Conservation (phyloP, 2,329 filamentous ascomycete species). For the Ophiocordyceps australis region DNA sequence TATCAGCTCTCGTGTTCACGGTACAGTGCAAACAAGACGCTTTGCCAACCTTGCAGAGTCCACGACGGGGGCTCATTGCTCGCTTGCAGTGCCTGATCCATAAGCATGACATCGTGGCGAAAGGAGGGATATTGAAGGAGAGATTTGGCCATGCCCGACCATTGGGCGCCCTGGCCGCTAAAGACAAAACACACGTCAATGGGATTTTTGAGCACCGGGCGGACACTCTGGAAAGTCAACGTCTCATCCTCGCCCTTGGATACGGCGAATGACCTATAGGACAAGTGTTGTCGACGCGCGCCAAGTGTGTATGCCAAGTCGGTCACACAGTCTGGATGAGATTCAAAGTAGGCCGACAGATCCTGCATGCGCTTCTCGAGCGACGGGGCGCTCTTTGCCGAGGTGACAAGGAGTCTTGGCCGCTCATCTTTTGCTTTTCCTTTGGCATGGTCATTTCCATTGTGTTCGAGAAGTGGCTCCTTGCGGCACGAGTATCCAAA, state of each 20-base stretch:
- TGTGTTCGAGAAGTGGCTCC: too few species aligned
- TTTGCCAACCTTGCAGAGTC: constrained; percentile 6
- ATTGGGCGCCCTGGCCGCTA: constrained; percentile 15
- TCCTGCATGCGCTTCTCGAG: constrained; percentile 7
- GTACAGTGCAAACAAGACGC: too few species aligned
- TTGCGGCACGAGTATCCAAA: neutral
- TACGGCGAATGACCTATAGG: neutral
- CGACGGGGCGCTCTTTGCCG: neutral
- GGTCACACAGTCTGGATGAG: neutral
- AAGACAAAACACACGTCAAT: constrained; percentile 6
- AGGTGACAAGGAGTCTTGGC: too few species aligned
- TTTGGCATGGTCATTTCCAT: too few species aligned
- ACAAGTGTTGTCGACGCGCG: neutral
- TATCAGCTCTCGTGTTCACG: too few species aligned
- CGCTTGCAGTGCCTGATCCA: neutral
- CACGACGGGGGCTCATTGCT: constrained; percentile 5
- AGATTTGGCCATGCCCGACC: constrained; percentile 7
- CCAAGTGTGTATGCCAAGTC: constrained; percentile 1
- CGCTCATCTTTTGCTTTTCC: too few species aligned
- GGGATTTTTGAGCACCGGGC: neutral
- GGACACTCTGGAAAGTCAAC: too few species aligned
- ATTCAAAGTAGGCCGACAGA: constrained; percentile 2
- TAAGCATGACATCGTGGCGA: neutral
- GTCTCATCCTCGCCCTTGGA: neutral
- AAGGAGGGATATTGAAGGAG: constrained; percentile 3